These are phyloP conservation scores for Zizania palustris DNA, from an alignment of 202 grass and related monocot genomes.

Conservation along the genomic window DNA sequence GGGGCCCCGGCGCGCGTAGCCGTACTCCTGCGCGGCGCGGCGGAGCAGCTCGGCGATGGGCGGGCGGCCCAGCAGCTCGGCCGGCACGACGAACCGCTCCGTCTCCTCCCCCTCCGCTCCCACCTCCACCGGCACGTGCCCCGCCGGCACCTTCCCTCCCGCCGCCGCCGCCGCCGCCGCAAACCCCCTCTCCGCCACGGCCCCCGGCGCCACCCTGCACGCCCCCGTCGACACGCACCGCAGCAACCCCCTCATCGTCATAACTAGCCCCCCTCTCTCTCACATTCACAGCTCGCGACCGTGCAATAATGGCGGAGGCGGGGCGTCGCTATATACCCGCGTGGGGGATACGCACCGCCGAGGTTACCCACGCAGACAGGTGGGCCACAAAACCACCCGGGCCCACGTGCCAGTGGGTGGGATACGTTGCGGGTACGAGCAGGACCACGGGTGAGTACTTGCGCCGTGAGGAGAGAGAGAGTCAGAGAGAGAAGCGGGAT, in stretches of 20 bases:
- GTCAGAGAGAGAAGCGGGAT: neutral
- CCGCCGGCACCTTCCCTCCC: conserved; percentile 62
- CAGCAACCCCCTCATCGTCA: conserved; percentile 48
- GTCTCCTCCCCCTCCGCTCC: conserved; percentile 68
- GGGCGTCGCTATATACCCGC: conserved; percentile 51
- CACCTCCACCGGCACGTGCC: conserved; percentile 78
- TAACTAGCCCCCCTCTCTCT: too few relatives aligned
- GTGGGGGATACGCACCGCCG: neutral
- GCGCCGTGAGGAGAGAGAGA: neutral
- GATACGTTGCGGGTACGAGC: neutral
- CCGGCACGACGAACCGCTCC: conserved; percentile 72
- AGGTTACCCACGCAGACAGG: neutral
- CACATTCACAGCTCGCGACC: neutral
- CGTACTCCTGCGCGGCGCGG: conserved; percentile 81
- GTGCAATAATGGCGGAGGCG: neutral
- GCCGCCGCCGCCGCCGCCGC: neutral
- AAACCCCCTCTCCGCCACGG: neutral
- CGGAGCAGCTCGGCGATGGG: conserved; percentile 72
- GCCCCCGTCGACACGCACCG: conserved; percentile 49
- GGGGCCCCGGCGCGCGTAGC: conserved; percentile 67
- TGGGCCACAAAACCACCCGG: fast-evolving
- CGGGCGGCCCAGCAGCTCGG: conserved; percentile 68
- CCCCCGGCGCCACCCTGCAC: conserved; percentile 51
- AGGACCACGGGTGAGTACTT: conserved; percentile 48
- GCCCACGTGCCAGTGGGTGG: conserved; percentile 13